phyloP scores from a whole-genome alignment of 139 green algal genomes.

The Chlorella sp. region DNA sequence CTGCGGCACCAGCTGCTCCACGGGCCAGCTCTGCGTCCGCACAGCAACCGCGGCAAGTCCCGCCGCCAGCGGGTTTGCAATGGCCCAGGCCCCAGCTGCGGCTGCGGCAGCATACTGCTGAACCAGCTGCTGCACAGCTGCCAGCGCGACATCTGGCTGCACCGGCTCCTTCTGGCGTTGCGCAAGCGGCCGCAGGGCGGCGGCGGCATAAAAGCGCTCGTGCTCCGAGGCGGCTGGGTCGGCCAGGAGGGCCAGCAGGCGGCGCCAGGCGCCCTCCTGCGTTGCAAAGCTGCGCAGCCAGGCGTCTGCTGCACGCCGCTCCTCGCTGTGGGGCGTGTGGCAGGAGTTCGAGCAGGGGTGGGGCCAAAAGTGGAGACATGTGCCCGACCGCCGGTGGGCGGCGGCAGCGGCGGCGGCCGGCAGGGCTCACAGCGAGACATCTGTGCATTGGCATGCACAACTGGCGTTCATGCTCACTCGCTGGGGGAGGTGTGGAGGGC shows the following conservation, averaged over 20 bases:
- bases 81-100: slow-evolving; percentile 14
- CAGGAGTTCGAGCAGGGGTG: too few species aligned
- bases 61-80: slow-evolving; percentile 32
- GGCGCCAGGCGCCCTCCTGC: background rate
- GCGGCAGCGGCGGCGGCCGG: background rate
- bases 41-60: slow-evolving; percentile 38
- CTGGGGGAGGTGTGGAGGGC: too few species aligned
- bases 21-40: slow-evolving; percentile 28
- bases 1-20: slow-evolving; percentile 32
- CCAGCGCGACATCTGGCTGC: background rate
- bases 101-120: background rate
- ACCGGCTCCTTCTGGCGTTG: background rate
- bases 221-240: background rate
- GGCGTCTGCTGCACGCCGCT: background rate
- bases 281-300: background rate
- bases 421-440: background rate
- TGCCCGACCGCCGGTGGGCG: background rate
- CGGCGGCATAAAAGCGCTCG: slow-evolving; percentile 24
- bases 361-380: background rate
- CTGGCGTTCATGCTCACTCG: too few species aligned
- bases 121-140: background rate
- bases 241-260: background rate
- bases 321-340: background rate
- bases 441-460: too few species aligned
- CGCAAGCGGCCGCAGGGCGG: background rate